Evolutionary conservation across 73 alveolate genomes (phyloP), one percentile per base, ranked within the genome.

Genomic region (Strombidium stylifer): DNA sequence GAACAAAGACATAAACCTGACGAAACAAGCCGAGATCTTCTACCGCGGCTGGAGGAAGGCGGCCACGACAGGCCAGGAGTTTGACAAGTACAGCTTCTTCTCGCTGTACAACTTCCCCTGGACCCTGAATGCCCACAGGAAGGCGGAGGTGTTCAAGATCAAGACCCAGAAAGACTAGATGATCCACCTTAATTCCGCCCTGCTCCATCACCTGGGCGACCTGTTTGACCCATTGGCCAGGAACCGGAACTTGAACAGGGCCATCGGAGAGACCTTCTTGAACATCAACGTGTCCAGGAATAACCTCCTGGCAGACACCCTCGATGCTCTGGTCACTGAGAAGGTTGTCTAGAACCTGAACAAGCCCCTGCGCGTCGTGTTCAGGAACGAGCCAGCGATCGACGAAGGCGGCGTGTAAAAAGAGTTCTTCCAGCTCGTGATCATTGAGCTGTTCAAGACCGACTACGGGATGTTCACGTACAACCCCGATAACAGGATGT

Each of bases 401-500:
- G 99, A 96, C 71, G 98, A 92, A 66, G 99, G 99, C 0, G 99
- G 99, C n/a, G 98, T 91, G 11, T 69, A 90, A 72, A 96, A 95
- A 73, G 99, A 96, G 61, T 96, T 93, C 79, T 96, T 93, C 80
- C 69, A 91, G 76, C 68, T 96, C 35, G 48, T 96, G 51, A 84
- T 88, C 45, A 74, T 92, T 40, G 71, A 93, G 70, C 57, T 89
- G 37, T 92, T 89, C 49, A 97, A 85, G 60, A 86, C 91, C 30
- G 56, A 50, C 28, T 92, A 67, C 77, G 53, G 67, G 20, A 79
- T 94, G 98, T 96, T 96, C 79, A 62, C 62, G 16, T 87, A 73
- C 78, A 85, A 92, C 60, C 66, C 66, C 54, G 89, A 88, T 58
- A 50, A 91, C 7, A 77, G 96, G 10, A 55, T 91, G 46, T 92